Percentiles rank a stretch among this genome's conserved stretches.
Evolutionary conservation across 2,329 filamentous ascomycete species (phyloP).

Genomic region (Juglanconis oblonga): DNA sequence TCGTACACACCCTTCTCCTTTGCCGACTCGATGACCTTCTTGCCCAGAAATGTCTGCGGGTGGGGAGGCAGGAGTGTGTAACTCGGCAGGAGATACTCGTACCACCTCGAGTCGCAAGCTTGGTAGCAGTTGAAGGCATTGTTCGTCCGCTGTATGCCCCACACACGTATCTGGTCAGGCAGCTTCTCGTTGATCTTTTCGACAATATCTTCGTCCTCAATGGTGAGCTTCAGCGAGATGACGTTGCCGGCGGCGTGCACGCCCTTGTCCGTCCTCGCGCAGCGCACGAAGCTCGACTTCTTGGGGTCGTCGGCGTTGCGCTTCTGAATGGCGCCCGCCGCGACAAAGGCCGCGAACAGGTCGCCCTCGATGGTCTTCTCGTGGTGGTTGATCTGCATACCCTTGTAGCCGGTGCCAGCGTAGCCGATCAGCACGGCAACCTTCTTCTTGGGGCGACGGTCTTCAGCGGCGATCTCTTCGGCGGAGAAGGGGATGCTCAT

Average conservation of each 20-base stretch:
- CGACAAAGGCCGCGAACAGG: slow-evolving; percentile 86
- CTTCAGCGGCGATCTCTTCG: slow-evolving; percentile 85
- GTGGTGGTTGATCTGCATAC: slow-evolving; percentile 83
- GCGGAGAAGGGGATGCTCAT: slow-evolving; percentile 57
- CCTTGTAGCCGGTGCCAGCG: slow-evolving; percentile 92
- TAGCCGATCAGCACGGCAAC: slow-evolving; percentile 95
- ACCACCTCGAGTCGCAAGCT: slow-evolving; percentile 90
- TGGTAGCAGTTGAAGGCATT: slow-evolving; percentile 94
- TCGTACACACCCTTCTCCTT: slow-evolving; percentile 71
- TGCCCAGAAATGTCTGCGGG: slow-evolving; percentile 79
- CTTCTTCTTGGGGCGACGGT: slow-evolving; percentile 88
- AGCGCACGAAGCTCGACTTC: slow-evolving; percentile 91
- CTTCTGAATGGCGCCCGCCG: slow-evolving; percentile 90
- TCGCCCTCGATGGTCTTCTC: slow-evolving; percentile 97
- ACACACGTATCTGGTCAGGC: slow-evolving; percentile 86
- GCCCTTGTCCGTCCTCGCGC: slow-evolving; percentile 94
- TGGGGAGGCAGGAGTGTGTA: slow-evolving; percentile 92
- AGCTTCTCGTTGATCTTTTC: slow-evolving; percentile 86
- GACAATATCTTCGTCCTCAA: slow-evolving; percentile 85
- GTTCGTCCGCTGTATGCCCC: slow-evolving; percentile 87
- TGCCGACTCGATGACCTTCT: slow-evolving; percentile 75
- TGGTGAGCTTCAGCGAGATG: slow-evolving; percentile 91
- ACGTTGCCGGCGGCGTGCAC: slow-evolving; percentile 96
- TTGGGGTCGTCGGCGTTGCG: slow-evolving; percentile 95
- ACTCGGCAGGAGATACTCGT: slow-evolving; percentile 94